Conservation (phyloP, 768 basidiomycete species). For the Leccinum longicurvipes region DNA sequence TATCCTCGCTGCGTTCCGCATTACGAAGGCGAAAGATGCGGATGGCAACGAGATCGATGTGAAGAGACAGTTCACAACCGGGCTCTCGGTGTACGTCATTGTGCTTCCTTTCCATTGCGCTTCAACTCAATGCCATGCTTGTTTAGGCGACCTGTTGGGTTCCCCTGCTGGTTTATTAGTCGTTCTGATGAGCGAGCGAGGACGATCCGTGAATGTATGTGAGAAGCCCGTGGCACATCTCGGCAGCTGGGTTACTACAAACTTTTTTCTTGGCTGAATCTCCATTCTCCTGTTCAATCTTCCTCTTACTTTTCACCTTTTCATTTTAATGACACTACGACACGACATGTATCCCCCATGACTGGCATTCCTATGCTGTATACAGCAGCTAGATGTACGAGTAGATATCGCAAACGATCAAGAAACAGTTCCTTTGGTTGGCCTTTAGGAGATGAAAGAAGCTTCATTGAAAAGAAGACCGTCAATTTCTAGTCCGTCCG, state of each 20-base stretch:
- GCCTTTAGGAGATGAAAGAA: slow-evolving; percentile 70
- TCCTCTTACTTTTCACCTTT: not conserved
- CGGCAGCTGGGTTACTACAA: not conserved
- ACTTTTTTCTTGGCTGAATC: not conserved
- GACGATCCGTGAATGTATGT: slow-evolving; percentile 2
- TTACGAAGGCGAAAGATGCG: slow-evolving; percentile 22
- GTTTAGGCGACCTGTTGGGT: slow-evolving; percentile 19
- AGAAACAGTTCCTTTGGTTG: not conserved
- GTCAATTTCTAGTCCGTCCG: slow-evolving; percentile 45
- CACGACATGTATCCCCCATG: not conserved
- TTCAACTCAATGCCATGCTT: not conserved
- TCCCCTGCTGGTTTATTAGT: slow-evolving; percentile 21
- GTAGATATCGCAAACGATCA: not conserved
- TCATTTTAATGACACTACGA: not conserved
- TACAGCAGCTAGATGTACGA: slow-evolving; percentile 11
- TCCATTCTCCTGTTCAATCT: not conserved
- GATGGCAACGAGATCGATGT: slow-evolving; percentile 21
- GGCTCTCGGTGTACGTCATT: slow-evolving; percentile 18
- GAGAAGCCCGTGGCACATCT: not conserved
- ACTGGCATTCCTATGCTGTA: not conserved
- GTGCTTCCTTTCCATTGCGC: not conserved
- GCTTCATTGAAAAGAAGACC: slow-evolving; percentile 86
- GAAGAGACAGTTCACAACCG: slow-evolving; percentile 20
- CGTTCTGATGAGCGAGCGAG: slow-evolving; percentile 12
- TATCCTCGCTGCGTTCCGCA: slow-evolving; percentile 20